Percentiles rank a stretch among this genome's conserved stretches.
These are phyloP conservation scores for Beauveria australis DNA, from an alignment of 2,329 filamentous ascomycete species.

Conservation along the genomic window DNA sequence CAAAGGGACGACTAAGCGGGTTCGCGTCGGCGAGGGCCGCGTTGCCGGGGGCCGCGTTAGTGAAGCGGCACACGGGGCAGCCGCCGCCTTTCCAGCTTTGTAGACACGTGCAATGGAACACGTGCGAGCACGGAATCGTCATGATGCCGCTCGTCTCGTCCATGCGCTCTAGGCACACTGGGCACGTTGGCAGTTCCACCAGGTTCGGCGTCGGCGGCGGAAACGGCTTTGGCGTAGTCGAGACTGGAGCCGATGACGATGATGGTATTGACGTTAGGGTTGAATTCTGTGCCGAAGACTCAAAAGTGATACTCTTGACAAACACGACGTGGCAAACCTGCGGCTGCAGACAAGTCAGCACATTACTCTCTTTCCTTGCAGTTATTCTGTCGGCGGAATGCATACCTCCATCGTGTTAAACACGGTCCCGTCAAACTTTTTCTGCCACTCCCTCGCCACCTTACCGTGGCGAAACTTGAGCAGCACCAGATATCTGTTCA, in stretches of 20 bases:
- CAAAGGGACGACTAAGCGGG: conserved; percentile 48
- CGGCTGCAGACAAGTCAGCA: conserved; percentile 39
- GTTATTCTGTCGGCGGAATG: neutral
- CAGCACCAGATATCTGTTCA: conserved; percentile 89
- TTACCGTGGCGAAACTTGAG: conserved; percentile 81
- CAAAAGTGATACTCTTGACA: conserved; percentile 83
- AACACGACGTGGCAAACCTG: conserved; percentile 94
- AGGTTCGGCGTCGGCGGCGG: conserved; percentile 69
- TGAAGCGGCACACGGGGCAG: conserved; percentile 91
- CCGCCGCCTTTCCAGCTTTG: conserved; percentile 94
- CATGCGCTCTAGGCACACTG: conserved; percentile 95
- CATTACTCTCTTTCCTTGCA: conserved; percentile 10
- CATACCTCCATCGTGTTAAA: conserved; percentile 84
- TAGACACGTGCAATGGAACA: conserved; percentile 93
- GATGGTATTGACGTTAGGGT: conserved; percentile 54
- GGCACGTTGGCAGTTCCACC: conserved; percentile 88
- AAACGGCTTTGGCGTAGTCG: conserved; percentile 47
- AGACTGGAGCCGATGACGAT: conserved; percentile 29
- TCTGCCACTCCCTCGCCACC: conserved; percentile 71
- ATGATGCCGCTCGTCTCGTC: conserved; percentile 92
- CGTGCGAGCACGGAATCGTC: conserved; percentile 94
- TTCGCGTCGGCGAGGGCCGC: conserved; percentile 33
- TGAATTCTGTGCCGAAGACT: conserved; percentile 46
- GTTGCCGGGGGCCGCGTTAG: conserved; percentile 37
- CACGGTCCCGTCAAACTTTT: conserved; percentile 82